Percentiles rank a stretch among this genome's conserved stretches.
These are phyloP conservation scores for Peribolospora baueri DNA, from an alignment of 768 basidiomycete species.

Conservation along the genomic window DNA sequence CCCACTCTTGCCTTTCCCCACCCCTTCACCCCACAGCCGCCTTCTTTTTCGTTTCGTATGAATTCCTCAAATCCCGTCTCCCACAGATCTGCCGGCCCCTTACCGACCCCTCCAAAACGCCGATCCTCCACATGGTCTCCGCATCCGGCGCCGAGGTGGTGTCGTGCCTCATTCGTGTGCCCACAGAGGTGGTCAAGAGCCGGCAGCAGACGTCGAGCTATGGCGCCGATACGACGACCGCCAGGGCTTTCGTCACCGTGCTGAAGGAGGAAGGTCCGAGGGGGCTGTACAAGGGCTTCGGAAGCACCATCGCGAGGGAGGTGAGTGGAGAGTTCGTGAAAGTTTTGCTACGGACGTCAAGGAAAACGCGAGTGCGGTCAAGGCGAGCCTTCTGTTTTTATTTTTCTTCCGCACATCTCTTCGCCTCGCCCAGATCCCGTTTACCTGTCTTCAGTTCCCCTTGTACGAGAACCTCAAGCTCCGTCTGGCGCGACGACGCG, in stretches of 20 bases:
- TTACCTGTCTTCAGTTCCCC: conserved; percentile 87
- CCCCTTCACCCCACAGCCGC: conserved; percentile 36
- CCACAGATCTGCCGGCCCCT: conserved; percentile 35
- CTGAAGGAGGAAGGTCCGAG: conserved; percentile 32
- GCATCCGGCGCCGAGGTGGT: conserved; percentile 33
- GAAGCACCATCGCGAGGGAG: conserved; percentile 48
- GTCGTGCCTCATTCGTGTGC: conserved; percentile 79
- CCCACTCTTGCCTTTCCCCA: not conserved
- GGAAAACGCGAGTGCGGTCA: not conserved
- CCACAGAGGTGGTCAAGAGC: conserved; percentile 89
- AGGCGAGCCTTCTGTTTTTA: not conserved
- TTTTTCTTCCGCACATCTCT: not conserved
- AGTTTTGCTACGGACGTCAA: too few relatives aligned
- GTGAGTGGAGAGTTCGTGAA: conserved; percentile 20
- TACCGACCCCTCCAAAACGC: conserved; percentile 20
- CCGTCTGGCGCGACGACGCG: conserved; percentile 26
- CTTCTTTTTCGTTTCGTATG: conserved; percentile 83
- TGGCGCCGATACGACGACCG: conserved; percentile 19
- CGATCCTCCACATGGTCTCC: conserved; percentile 37
- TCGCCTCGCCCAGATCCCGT: conserved; percentile 45
- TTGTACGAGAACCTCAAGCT: conserved; percentile 71
- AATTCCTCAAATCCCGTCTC: conserved; percentile 52
- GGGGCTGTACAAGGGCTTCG: conserved; percentile 76
- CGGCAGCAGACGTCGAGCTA: conserved; percentile 69
- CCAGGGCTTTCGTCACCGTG: conserved; percentile 16